Percentiles rank a stretch among this genome's conserved stretches.
These are phyloP conservation scores for Rosa persica DNA, from an alignment of 306 rosid species.

Conservation along the genomic window DNA sequence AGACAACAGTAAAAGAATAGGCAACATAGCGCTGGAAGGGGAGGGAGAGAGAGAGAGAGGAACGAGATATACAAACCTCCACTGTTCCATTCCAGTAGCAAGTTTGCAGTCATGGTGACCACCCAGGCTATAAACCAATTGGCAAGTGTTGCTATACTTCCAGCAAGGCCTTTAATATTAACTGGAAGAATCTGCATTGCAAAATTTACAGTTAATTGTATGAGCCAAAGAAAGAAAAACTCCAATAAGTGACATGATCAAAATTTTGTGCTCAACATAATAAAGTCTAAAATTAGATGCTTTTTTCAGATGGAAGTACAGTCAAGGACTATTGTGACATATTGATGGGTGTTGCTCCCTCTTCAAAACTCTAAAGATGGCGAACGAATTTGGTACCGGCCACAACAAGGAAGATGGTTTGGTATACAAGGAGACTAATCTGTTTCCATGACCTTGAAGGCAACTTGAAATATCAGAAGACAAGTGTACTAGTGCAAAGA, in stretches of 20 bases:
- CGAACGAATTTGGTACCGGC: not conserved
- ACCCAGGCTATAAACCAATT: conserved; percentile 77
- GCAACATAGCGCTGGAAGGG: not conserved
- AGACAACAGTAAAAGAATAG: not conserved
- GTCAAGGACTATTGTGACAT: not conserved
- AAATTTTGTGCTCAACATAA: not conserved
- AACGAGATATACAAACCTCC: conserved; percentile 62
- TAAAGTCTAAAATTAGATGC: not conserved
- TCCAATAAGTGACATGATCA: conserved; percentile 12
- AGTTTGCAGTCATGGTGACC: conserved; percentile 81
- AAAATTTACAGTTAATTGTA: conserved; percentile 7
- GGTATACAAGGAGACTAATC: not conserved
- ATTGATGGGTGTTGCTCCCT: not conserved
- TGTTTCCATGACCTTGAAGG: not conserved
- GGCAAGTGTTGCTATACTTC: conserved; percentile 92
- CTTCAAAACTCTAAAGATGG: not conserved
- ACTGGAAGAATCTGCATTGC: conserved; percentile 80
- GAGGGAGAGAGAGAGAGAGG: not conserved
- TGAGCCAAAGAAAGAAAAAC: conserved; percentile 10
- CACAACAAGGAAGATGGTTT: not conserved
- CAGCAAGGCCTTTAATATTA: conserved; percentile 88
- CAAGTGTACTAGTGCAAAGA: not conserved
- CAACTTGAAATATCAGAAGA: not conserved
- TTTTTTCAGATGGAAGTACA: not conserved
- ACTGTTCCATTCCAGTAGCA: conserved; percentile 80